Percentiles rank a stretch among this genome's conserved stretches.
Conservation (phyloP, 2,329 filamentous ascomycete genomes). For the Ophiocordyceps polyrhachis-furcata region DNA sequence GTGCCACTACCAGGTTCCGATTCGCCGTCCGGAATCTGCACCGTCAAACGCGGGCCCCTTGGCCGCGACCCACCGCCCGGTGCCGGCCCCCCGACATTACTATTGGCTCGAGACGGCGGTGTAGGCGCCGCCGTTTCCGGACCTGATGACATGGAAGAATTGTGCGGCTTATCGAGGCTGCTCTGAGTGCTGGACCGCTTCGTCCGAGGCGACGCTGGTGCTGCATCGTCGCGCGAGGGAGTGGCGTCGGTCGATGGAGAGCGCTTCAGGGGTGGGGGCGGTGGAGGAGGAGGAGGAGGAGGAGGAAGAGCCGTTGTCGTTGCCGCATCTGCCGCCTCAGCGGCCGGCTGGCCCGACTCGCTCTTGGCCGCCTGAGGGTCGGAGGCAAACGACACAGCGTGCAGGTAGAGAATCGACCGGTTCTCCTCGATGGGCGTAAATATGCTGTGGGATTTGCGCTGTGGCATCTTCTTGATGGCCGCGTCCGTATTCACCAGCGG, state of each 20-base stretch:
- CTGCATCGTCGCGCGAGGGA: constrained; percentile 24
- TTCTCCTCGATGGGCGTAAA: constrained; percentile 96
- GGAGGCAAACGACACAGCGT: constrained; percentile 50
- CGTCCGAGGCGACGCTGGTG: constrained; percentile 36
- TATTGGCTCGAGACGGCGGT: constrained; percentile 63
- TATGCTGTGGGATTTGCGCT: constrained; percentile 75
- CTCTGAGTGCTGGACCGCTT: constrained; percentile 29
- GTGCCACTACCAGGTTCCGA: constrained; percentile 61
- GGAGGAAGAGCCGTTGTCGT: neutral
- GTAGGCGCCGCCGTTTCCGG: constrained; percentile 42
- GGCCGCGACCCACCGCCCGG: constrained; percentile 54
- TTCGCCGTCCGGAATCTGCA: constrained; percentile 85
- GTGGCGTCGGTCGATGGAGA: constrained; percentile 48
- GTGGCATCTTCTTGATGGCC: constrained; percentile 44
- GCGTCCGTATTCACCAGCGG: constrained; percentile 30
- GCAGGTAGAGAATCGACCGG: constrained; percentile 70
- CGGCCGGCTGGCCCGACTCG: constrained; percentile 13
- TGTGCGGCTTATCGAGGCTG: constrained; percentile 25
- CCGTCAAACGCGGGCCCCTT: constrained; percentile 60
- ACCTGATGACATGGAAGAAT: constrained; percentile 38
- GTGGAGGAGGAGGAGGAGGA: neutral
- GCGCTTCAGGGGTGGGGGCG: constrained; percentile 18
- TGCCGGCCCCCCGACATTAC: constrained; percentile 29
- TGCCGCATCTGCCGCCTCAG: neutral
- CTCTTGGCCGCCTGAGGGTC: constrained; percentile 25